Conservation (phyloP, 139 green algal genomes). For the Coccomyxa sp. region DNA sequence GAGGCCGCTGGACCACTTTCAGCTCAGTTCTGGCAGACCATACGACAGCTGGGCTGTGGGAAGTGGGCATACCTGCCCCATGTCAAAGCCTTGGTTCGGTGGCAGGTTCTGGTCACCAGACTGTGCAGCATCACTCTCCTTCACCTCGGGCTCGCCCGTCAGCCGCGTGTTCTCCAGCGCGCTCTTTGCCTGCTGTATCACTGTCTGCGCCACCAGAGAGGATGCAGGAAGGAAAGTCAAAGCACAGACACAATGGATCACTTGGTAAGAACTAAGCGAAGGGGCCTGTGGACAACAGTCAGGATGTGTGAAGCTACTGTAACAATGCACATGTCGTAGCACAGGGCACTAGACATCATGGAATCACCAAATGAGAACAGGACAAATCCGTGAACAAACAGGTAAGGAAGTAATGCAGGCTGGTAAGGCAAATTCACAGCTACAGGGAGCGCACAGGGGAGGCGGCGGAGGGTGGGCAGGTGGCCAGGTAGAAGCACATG, state of each 20-base stretch:
- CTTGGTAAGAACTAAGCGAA: too few relatives aligned
- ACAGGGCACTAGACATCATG: too few relatives aligned
- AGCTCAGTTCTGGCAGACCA: not conserved
- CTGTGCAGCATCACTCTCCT: constrained; percentile 3
- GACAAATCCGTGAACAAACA: too few relatives aligned
- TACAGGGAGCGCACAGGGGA: not conserved
- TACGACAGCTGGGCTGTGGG: not conserved
- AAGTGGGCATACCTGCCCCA: constrained; percentile 31
- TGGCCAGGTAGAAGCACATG: constrained; percentile 87
- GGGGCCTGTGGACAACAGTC: too few relatives aligned
- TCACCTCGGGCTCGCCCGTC: constrained; percentile 58
- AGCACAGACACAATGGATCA: not conserved
- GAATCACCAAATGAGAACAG: too few relatives aligned
- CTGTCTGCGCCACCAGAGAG: constrained; percentile 4
- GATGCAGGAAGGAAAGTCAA: not conserved
- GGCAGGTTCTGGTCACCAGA: constrained; percentile 59
- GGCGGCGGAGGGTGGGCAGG: not conserved
- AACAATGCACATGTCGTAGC: too few relatives aligned
- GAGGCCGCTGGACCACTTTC: not conserved
- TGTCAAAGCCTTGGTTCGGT: constrained; percentile 48
- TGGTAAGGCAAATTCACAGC: too few relatives aligned
- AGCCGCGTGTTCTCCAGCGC: constrained; percentile 73
- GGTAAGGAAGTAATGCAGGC: too few relatives aligned
- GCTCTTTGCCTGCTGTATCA: constrained; percentile 42
- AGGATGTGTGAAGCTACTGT: too few relatives aligned